Evolutionary conservation across 108 stramenopile species (phyloP).

Genomic region (Skeletonema menzelii): DNA sequence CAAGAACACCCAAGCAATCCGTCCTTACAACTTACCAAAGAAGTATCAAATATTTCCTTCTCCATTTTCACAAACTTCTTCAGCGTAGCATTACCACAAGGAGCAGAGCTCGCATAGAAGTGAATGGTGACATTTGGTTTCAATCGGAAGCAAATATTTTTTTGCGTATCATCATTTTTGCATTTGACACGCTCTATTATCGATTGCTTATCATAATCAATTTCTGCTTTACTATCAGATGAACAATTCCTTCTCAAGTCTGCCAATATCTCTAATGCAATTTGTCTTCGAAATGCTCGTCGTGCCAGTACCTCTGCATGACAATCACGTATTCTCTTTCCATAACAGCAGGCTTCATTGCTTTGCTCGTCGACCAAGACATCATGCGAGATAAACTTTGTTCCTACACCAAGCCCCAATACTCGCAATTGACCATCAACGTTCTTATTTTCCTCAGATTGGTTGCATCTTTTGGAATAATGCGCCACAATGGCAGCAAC

Average conservation of each 20-base stretch:
- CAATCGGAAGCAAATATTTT: constrained; percentile 39
- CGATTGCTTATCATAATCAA: not conserved
- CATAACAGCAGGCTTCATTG: constrained; percentile 41
- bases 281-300: constrained; percentile 70
- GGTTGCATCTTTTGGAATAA: constrained; percentile 5
- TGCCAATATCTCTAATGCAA: constrained; percentile 62
- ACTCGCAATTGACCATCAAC: constrained; percentile 44
- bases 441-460: not conserved
- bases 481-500: constrained; percentile 78
- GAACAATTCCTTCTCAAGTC: constrained; percentile 13
- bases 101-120: constrained; percentile 83
- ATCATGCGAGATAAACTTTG: constrained; percentile 75
- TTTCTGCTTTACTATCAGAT: not conserved
- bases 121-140: constrained; percentile 70
- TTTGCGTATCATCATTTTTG: not conserved
- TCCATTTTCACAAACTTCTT: constrained; percentile 85
- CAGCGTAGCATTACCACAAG: constrained; percentile 84
- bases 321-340: constrained; percentile 69
- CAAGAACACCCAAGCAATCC: not conserved
- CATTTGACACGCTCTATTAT: constrained; percentile 19
- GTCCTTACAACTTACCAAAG: constrained; percentile 44
- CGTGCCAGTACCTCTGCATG: constrained; percentile 88
- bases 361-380: constrained; percentile 36
- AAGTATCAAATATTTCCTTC: constrained; percentile 65
- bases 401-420: constrained; percentile 79